Base-by-base conservation (phyloP, 257 asterid genomes). In the Solanum virginianum region DNA sequence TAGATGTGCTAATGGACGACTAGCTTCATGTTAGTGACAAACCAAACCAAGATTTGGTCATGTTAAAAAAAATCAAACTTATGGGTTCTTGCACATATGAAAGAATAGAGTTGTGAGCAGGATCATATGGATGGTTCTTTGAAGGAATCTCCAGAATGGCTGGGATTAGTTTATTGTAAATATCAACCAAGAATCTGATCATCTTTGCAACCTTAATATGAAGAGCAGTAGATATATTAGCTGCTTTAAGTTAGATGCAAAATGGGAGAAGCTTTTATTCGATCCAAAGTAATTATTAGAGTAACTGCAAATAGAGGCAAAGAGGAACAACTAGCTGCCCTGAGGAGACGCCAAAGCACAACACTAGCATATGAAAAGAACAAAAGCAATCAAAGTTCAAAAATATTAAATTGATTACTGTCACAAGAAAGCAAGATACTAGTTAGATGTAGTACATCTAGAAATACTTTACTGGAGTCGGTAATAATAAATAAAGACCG, bases 101-200 rank as follows among this genome's bases (percentile, higher is more conserved):
- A 32, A 32, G 36, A 32, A 32, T 32, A 32, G 32, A 29, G 89
- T 95, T 94, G 60, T 92, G 96, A 1, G 95, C 94, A 57, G 98
- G 97, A 89, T 95, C 98, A 54, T 94, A 94, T 0, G 98, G 98
- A 59, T 95, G 97, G 89, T 95, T 97, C 95, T 95, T 95, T 77
- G 98, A 95, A 24, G 98, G 98, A 82, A 95, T 95, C 93, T 95
- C 98, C 88, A 95, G 62, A 86, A 95, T 95, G 79, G 98, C 98
- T n/a, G 98, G 98, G 83, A 95, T 86, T 43, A 98, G 98, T 82
- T 94, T 94, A 89, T 95, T 94, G 80, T 95, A 95, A 92, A 97
- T 90, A 89, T 95, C 98, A 22, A 95, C 98, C 65, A 93, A 77
- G 87, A 95, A 93, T 85, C 98, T 88, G 75, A 94, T 87, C 98